A percentile compares a stretch with the other conserved stretches of the same genome.
Conservation (phyloP, 495 filamentous ascomycete genomes). For the Parathielavia appendiculata region DNA sequence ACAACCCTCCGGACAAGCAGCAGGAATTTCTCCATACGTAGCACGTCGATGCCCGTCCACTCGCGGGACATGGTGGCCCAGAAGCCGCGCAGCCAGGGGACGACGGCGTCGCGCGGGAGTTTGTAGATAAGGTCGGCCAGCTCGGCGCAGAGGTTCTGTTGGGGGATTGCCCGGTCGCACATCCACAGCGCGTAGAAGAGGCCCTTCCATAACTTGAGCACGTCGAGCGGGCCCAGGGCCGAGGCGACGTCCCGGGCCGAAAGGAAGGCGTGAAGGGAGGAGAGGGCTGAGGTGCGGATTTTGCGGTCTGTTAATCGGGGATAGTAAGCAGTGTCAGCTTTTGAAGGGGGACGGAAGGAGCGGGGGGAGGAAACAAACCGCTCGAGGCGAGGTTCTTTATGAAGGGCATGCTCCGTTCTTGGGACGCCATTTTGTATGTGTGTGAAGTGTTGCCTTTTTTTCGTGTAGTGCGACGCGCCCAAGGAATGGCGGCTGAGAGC, state of each 20-base stretch:
- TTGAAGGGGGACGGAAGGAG: background rate
- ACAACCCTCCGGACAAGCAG: constrained; percentile 75
- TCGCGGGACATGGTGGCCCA: constrained; percentile 84
- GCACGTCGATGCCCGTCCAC: constrained; percentile 74
- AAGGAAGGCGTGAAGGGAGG: constrained; percentile 75
- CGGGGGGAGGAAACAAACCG: constrained; percentile 31
- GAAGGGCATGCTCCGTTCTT: constrained; percentile 45
- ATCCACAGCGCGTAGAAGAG: constrained; percentile 97
- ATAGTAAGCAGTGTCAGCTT: background rate
- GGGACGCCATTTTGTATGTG: constrained; percentile 38
- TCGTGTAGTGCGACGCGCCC: background rate
- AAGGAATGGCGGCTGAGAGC: background rate
- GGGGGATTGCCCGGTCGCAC: constrained; percentile 79
- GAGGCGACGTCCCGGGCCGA: constrained; percentile 49
- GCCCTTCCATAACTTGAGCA: constrained; percentile 93
- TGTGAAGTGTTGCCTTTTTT: background rate
- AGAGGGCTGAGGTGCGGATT: constrained; percentile 73
- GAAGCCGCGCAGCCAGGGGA: constrained; percentile 66
- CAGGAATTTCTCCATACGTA: constrained; percentile 92
- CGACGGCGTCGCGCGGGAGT: constrained; percentile 57
- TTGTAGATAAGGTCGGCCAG: constrained; percentile 68
- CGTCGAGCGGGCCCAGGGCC: constrained; percentile 63
- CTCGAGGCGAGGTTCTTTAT: constrained; percentile 50
- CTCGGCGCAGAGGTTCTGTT: constrained; percentile 75
- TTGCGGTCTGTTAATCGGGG: constrained; percentile 61